A percentile compares a stretch with the other conserved stretches of the same genome.
Conservation (phyloP, 2,329 filamentous ascomycete genomes). For the Fusarium tricinctum region DNA sequence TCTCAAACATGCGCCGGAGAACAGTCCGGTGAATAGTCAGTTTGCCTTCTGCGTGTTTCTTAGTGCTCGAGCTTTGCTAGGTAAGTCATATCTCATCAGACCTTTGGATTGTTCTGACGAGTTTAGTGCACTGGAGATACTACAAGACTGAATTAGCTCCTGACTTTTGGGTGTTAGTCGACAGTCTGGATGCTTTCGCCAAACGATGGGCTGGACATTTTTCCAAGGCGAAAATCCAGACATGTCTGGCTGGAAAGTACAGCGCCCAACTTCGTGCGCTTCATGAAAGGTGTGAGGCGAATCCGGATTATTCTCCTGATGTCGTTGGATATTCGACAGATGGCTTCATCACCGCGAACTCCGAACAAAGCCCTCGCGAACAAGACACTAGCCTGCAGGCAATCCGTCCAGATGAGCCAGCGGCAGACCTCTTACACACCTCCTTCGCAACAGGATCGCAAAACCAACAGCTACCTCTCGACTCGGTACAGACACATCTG, state of each 20-base stretch:
- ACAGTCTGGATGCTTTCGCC: constrained; percentile 51
- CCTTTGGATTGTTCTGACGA: fast-evolving
- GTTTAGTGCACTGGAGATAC: constrained; percentile 38
- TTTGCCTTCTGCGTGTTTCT: constrained; percentile 64
- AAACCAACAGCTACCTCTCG: neutral
- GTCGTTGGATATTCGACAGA: constrained; percentile 39
- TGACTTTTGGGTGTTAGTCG: constrained; percentile 51
- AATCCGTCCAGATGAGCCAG: fast-evolving
- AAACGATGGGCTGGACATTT: constrained; percentile 47
- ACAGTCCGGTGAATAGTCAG: constrained; percentile 50
- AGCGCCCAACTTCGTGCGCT: constrained; percentile 20
- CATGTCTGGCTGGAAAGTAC: constrained; percentile 27
- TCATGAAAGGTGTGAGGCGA: constrained; percentile 14
- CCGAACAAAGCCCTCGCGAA: fast-evolving
- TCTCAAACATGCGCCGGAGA: constrained; percentile 54
- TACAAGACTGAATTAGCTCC: constrained; percentile 37
- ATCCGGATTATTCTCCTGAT: constrained; percentile 17
- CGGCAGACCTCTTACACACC: fast-evolving
- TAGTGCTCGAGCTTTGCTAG: constrained; percentile 59
- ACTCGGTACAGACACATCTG: neutral
- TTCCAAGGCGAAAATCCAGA: neutral
- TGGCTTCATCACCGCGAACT: neutral
- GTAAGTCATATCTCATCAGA: neutral
- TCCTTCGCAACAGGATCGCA: neutral
- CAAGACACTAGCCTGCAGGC: fast-evolving